These are phyloP conservation scores for Raphanus sativus DNA, from an alignment of 345 rosid genomes.

Conservation along the genomic window DNA sequence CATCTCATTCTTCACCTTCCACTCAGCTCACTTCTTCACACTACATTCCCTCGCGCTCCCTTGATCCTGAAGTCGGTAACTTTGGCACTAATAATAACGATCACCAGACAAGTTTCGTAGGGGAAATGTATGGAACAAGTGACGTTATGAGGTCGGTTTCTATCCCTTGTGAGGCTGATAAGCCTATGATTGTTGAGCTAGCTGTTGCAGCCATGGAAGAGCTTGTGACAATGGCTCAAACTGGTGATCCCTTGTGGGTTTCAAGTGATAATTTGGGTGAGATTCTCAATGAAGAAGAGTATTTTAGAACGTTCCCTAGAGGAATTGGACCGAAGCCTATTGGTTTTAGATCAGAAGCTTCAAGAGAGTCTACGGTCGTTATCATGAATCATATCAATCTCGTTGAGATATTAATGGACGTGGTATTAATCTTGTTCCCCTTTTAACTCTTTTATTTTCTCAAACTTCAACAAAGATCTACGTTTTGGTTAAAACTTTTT, in stretches of 20 bases:
- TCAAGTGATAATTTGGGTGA: conserved; percentile 46
- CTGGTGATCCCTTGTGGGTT: conserved; percentile 80
- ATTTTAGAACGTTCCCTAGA: conserved; percentile 70
- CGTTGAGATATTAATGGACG: conserved; percentile 95
- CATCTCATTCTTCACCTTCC: conserved; percentile 46
- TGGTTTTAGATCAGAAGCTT: conserved; percentile 78
- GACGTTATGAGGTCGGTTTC: conserved; percentile 60
- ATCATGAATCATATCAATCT: conserved; percentile 83
- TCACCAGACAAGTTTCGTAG: conserved; percentile 60
- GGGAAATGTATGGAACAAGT: conserved; percentile 70
- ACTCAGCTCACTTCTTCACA: conserved; percentile 47
- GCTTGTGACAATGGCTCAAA: conserved; percentile 76
- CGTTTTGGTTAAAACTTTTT: background rate
- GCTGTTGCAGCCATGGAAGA: conserved; percentile 99
- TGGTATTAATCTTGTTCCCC: conserved; percentile 42
- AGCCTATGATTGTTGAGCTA: conserved; percentile 85
- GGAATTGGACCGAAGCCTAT: conserved; percentile 80
- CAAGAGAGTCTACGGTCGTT: conserved; percentile 77
- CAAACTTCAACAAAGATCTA: background rate
- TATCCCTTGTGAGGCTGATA: conserved; percentile 74
- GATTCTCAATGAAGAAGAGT: conserved; percentile 76
- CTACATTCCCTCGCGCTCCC: conserved; percentile 42
- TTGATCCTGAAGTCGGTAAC: conserved; percentile 52
- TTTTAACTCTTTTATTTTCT: background rate
- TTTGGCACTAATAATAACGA: conserved; percentile 40